These are phyloP conservation scores for Paramecium sexaurelia DNA, from an alignment of 73 alveolate genomes.

Conservation along the genomic window DNA sequence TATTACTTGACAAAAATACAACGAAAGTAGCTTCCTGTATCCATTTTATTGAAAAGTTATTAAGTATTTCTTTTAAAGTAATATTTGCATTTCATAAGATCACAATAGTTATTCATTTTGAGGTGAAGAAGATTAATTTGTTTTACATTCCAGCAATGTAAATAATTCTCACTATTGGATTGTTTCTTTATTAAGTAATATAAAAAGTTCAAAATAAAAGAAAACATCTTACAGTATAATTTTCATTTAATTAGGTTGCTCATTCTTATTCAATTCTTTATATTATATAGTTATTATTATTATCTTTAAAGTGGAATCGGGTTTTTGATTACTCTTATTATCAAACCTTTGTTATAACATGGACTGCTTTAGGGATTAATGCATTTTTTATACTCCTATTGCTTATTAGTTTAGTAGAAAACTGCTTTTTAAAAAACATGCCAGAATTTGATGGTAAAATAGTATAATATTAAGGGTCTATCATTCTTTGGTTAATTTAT, in stretches of 20 bases:
- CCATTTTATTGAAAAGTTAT: background rate
- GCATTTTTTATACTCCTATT: background rate
- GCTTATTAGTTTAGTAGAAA: background rate
- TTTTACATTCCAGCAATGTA: background rate
- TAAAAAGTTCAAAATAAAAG: background rate
- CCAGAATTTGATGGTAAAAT: background rate
- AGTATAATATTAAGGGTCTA: background rate
- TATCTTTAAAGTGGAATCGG: background rate
- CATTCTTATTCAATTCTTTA: background rate
- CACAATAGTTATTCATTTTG: slow-evolving; percentile 30
- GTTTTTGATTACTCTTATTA: background rate
- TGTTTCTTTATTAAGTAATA: background rate
- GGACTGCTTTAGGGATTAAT: background rate
- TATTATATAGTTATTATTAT: background rate
- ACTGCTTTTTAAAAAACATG: background rate
- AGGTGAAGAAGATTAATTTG: background rate
- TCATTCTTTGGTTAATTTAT: background rate
- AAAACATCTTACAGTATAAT: background rate
- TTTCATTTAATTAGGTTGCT: background rate
- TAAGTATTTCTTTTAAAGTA: slow-evolving; percentile 31
- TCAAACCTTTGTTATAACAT: background rate
- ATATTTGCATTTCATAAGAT: background rate
- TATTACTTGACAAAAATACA: background rate
- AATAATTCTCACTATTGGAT: background rate
- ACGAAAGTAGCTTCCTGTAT: background rate